A percentile compares a stretch with the other conserved stretches of the same genome.
phyloP scores from a whole-genome alignment of 2,329 filamentous ascomycete species.

The Endothia cerciana region DNA sequence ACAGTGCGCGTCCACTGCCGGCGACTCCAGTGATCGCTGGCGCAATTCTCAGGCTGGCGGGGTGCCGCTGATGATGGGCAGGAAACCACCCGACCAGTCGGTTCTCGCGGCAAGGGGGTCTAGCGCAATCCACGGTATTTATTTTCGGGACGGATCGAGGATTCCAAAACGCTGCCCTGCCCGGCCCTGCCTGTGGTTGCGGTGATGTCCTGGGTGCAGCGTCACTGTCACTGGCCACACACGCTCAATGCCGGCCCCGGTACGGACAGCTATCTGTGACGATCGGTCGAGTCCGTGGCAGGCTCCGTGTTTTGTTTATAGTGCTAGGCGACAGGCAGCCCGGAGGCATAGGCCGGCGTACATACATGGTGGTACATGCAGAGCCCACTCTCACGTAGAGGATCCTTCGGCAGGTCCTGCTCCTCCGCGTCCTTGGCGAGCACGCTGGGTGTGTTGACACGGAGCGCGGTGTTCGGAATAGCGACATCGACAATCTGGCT shows the following conservation, averaged over 20 bases:
- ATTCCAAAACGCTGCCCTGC: constrained; percentile 13
- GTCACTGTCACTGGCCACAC: not conserved
- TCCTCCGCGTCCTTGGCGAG: not conserved
- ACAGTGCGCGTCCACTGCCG: not conserved
- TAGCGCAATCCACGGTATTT: not conserved
- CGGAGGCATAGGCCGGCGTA: not conserved
- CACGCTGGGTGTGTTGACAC: not conserved
- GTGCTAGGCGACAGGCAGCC: not conserved
- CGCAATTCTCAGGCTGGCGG: constrained; percentile 18
- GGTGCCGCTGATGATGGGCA: not conserved
- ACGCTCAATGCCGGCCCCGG: not conserved
- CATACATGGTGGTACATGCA: not conserved
- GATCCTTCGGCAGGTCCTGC: constrained; percentile 3
- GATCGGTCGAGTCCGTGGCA: not conserved
- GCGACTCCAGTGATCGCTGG: constrained; percentile 8
- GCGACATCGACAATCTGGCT: constrained; percentile 2
- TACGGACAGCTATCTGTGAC: not conserved
- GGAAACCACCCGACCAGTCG: not conserved
- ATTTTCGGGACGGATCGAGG: constrained; percentile 11
- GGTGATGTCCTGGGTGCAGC: not conserved
- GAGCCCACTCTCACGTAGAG: not conserved
- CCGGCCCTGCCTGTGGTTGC: not conserved
- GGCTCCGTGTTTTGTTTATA: constrained; percentile 10
- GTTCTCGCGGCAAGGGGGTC: constrained; percentile 6
- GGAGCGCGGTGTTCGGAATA: not conserved